phyloP scores from a whole-genome alignment of 352 stramenopile genomes.

The Pythium myriotylum region DNA sequence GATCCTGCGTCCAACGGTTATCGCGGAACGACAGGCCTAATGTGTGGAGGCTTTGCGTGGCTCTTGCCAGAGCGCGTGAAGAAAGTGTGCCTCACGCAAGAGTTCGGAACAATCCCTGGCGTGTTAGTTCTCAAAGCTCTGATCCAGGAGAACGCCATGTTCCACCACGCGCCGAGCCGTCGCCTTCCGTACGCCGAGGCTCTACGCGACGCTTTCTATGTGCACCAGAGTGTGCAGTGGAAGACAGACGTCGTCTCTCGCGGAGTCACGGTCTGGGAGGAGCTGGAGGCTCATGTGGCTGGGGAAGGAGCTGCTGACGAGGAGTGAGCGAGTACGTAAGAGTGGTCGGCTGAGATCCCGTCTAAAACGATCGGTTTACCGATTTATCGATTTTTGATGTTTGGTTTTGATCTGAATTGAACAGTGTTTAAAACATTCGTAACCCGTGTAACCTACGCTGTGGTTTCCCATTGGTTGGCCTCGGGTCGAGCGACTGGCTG shows the following conservation, averaged over 20 bases:
- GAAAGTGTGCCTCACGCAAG: constrained; percentile 52
- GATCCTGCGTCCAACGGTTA: constrained; percentile 52
- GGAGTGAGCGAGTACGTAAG: too few species aligned
- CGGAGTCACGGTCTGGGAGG: constrained; percentile 50
- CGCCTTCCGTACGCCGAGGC: constrained; percentile 61
- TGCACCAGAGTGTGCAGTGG: constrained; percentile 68
- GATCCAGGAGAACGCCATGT: constrained; percentile 66
- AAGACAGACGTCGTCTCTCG: constrained; percentile 58
- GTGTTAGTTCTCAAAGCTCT: constrained; percentile 64
- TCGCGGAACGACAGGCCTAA: constrained; percentile 49
- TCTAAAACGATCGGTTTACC: too few species aligned
- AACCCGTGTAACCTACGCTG: neutral
- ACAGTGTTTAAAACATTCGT: constrained; percentile 9
- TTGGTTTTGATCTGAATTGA: constrained; percentile 1
- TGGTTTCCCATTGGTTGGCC: neutral
- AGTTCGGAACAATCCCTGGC: constrained; percentile 70
- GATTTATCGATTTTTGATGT: too few species aligned
- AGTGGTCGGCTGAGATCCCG: too few species aligned
- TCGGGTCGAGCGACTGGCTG: constrained; percentile 9
- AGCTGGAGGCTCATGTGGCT: constrained; percentile 31
- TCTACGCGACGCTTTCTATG: constrained; percentile 78
- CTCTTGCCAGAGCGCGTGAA: constrained; percentile 29
- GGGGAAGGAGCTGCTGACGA: neutral
- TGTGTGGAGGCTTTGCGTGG: constrained; percentile 40
- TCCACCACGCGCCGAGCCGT: constrained; percentile 38